Percentiles rank a stretch among this genome's conserved stretches.
phyloP scores from a whole-genome alignment of 805 yeast genomes.

The Wickerhamiella australiensis region DNA sequence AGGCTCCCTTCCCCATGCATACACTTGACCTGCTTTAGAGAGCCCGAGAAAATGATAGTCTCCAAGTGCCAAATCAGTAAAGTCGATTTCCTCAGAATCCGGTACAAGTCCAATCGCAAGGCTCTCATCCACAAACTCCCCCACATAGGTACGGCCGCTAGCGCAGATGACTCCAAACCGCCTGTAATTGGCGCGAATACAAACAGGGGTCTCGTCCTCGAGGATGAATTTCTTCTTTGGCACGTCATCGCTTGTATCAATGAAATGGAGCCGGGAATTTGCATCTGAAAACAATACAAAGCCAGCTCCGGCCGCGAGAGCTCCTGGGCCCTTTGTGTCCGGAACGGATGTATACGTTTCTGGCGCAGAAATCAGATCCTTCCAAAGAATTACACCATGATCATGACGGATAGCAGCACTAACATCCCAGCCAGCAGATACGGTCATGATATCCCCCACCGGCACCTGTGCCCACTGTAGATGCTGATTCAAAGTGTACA shows the following conservation, averaged over 20 bases:
- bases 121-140: background rate
- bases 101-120: slow-evolving; percentile 18
- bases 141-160: slow-evolving; percentile 42
- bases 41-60: slow-evolving; percentile 61
- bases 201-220: slow-evolving; percentile 13
- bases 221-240: slow-evolving; percentile 2
- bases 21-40: slow-evolving; percentile 43
- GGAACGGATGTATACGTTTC: background rate
- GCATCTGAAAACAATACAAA: slow-evolving; percentile 39
- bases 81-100: slow-evolving; percentile 32
- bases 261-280: slow-evolving; percentile 34
- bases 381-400: background rate
- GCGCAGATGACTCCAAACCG: slow-evolving; percentile 43
- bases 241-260: slow-evolving; percentile 25
- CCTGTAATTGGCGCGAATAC: slow-evolving; percentile 28
- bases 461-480: slow-evolving; percentile 19
- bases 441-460: slow-evolving; percentile 12
- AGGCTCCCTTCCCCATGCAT: slow-evolving; percentile 60
- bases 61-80: slow-evolving; percentile 51
- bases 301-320: slow-evolving; percentile 42
- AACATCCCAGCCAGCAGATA: slow-evolving; percentile 2
- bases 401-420: slow-evolving; percentile 3
- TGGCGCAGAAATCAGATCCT: background rate
- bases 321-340: slow-evolving; percentile 17
- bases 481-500: slow-evolving; percentile 23